A percentile compares a stretch with the other conserved stretches of the same genome.
phyloP scores from a whole-genome alignment of 257 asterid genomes.

The Solanum corneliomulleri region DNA sequence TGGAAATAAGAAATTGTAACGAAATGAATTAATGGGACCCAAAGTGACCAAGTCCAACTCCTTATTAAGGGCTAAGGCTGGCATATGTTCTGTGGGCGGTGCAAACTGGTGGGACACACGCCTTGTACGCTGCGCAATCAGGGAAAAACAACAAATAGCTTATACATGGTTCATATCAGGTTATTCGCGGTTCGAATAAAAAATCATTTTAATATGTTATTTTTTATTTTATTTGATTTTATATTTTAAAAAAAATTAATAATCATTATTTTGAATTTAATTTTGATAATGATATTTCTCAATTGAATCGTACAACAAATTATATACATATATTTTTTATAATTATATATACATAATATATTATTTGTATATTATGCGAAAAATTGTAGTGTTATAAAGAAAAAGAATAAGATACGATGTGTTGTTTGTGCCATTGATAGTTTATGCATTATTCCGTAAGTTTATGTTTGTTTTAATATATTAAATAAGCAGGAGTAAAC shows the following conservation, averaged over 20 bases:
- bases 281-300: too few relatives aligned
- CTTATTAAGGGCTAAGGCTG: neutral
- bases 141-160: neutral
- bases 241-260: too few relatives aligned
- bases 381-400: too few relatives aligned
- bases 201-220: accelerated
- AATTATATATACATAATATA: too few relatives aligned
- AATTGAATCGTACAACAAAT: too few relatives aligned
- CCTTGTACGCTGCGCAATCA: neutral
- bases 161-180: too few relatives aligned
- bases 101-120: neutral
- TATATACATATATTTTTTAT: too few relatives aligned
- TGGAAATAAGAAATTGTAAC: neutral
- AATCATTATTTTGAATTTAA: too few relatives aligned
- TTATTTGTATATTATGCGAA: too few relatives aligned
- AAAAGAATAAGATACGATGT: neutral
- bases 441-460: neutral
- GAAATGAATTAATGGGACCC: neutral
- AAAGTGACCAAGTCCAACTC: neutral
- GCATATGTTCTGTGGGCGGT: neutral
- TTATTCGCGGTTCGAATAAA: neutral
- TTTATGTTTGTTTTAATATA: neutral
- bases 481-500: neutral
- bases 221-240: too few relatives aligned
- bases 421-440: too few relatives aligned